phyloP scores from a whole-genome alignment of 139 green algal species.

The Volvox africanus region DNA sequence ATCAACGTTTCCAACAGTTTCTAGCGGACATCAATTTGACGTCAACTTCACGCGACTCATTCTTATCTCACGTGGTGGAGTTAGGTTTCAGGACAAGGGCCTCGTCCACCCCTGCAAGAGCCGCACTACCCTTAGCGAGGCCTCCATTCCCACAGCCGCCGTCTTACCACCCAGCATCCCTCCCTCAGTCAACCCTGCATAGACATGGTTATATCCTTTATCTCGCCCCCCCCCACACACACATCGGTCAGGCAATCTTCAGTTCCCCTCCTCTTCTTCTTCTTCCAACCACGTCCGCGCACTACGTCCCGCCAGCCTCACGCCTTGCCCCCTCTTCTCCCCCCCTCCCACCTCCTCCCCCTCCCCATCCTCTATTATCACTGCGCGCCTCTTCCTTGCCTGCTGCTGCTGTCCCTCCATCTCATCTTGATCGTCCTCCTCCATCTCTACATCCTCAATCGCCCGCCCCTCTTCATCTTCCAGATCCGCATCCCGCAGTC shows the following conservation, averaged over 20 bases:
- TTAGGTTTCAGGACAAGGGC: no score
- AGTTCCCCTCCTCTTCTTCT: conserved; percentile 31
- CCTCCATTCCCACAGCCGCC: no score
- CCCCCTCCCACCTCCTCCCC: background rate
- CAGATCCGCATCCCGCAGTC: background rate
- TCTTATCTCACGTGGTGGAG: no score
- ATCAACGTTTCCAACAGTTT: no score
- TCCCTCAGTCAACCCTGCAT: no score
- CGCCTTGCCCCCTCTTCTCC: background rate
- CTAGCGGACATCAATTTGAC: no score
- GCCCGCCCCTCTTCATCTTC: background rate
- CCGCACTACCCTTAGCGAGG: no score
- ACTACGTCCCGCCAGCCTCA: background rate
- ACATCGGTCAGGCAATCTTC: no score
- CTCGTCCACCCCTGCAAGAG: no score
- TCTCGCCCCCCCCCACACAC: background rate
- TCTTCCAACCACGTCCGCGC: conserved; percentile 24
- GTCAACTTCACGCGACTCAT: no score
- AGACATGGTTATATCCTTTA: background rate
- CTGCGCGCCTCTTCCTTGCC: conserved; percentile 4
- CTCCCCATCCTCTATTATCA: conserved; percentile 11
- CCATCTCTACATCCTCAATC: conserved; percentile 17
- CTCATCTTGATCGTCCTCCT: background rate
- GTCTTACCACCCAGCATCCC: no score
- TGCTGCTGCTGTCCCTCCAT: background rate